Base-by-base conservation (phyloP, 441 rosid genomes). In the Erodium trifolium region DNA sequence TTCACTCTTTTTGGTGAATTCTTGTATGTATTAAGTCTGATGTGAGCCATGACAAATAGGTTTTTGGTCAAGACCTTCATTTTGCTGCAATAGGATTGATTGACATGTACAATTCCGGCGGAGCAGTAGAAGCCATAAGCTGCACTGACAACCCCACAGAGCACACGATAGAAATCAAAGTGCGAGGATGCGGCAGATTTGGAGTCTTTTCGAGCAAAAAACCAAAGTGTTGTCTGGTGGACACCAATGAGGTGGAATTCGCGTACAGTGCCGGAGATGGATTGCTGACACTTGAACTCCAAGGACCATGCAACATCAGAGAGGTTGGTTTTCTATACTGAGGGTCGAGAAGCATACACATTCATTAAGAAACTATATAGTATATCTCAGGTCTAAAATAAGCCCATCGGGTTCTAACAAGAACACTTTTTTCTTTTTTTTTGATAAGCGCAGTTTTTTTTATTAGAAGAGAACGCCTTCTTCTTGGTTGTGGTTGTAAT, bases 91-190 rank as follows among this genome's bases (percentile, higher is more conserved):
- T 85, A 68, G 95, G 92, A 43, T 79, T 89, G 74, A 75, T 77
- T 0, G 88, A 89, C 71, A 85, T 87, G 95, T 85, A 79, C 73
- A 87, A 89, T 66, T 84, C 95, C 0, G 92, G 90, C 47, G 95
- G 95, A 77, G 88, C 86, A 29, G 73, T 87, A 17, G 85, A 82
- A 77, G 78, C 79, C 55, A 23, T 89, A 18, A 75, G 68, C 23
- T 76, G 71, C 72, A 57, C 27, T 31, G 49, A 66, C 12, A 71
- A 76, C 43, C 23, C n/a, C 17, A 63, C 80, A 49, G 74, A 59
- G 18, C 77, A 65, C 74, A 65, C 4, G 41, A 72, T 86, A 5
- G 77, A 17, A 19, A 68, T 82, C 35, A 73, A 72, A 73, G 78
- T 67, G 0, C 72, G 79, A 81, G 91, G 91, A 9, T 73, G 77